Base-by-base conservation (phyloP, 768 basidiomycete genomes). In the Panaeolus cyanescens region DNA sequence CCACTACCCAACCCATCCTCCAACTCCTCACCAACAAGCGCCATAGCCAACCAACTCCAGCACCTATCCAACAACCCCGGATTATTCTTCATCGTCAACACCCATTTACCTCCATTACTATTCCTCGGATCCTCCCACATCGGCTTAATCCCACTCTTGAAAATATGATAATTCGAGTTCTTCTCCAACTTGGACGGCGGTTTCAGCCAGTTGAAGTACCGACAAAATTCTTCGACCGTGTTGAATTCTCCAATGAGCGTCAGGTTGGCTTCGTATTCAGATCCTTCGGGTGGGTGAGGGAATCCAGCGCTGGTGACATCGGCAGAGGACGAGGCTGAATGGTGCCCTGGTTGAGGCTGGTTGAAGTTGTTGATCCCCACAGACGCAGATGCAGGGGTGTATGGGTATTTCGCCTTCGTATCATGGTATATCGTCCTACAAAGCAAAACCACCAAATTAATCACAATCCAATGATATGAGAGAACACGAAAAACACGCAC, bases 111-210 rank as follows among this genome's bases (percentile, higher is more conserved):
- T 19, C 95, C 95, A 57, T 89, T 84, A 25, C 92, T 91, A 69
- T 97, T 97, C 58, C 93, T 92, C 31, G 85, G 85, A 72, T 96
- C 95, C 77, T 96, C 95, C 95, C 95, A 97, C 95, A 97, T 96
- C 13, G 93, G 93, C 71, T 94, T 93, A 79, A 95, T 95, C 17
- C 92, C 92, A 20, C 86, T 82, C 77, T 96, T 96, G 85, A 98
- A 97, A 59, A 98, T 83, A 71, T 98, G 95, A 68, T 96, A 95
- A 76, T 97, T 98, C 50, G 91, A 90, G 76, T 93, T 94, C 68
- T 88, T 88, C 68, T 95, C 92, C 32, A 96, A 85, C 68, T 87
- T 85, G 32, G 92, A 93, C 10, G 95, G 95, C 0, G 91, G 91
- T 74, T 95, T 95, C 64, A 94, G 87, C 93, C 93, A 95, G 76